Base-by-base conservation (phyloP, 768 basidiomycete genomes). In the Suillus cothurnatus region DNA sequence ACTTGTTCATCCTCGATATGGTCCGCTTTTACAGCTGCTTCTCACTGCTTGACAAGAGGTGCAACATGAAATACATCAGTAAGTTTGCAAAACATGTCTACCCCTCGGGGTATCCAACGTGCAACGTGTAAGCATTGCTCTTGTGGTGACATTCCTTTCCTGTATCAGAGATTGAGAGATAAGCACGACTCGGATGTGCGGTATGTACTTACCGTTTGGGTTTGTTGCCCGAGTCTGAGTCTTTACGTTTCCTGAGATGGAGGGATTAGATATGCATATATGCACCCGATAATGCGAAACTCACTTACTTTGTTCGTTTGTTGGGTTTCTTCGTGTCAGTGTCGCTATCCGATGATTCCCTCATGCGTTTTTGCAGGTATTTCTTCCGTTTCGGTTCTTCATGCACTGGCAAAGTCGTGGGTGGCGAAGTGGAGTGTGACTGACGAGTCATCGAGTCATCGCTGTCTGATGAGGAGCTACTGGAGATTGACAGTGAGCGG, bases 61-160 rank as follows among this genome's bases (percentile, higher is more conserved):
- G 19, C 32, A 9, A 61, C 15, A 1, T 23, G 19, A 21, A 64
- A 58, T 8, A 39, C 55, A 14, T 56, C 41, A 19, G 23, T 31
- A 14, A 64, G 31, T 15, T 64, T 34, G 26, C 63, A 57, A 14
- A 64, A 64, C 63, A 64, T 58, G 49, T 64, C 55, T 39, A 64
- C 31, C 26, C 38, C 63, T 23, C 5, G 23, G 17, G 55, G 55
- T 7, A 64, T 64, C 56, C 63, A 64, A 39, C 56, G 32, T 47
- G 63, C 63, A 64, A 32, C 12, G 0, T 64, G 63, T 2, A 64
- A 17, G 34, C 63, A 64, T 41, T 64, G 53, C 11, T 64, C 63
- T 21, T 26, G 17, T 6, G 9, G 53, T 21, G 32, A 23, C 32
- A 61, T 61, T 19, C 32, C 59, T 43, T 34, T 41, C 26, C 39